Evolutionary conservation across 1,284 basidiomycete genomes (phyloP), one percentile per base, ranked within the genome.

Genomic region (Chiua sp.): DNA sequence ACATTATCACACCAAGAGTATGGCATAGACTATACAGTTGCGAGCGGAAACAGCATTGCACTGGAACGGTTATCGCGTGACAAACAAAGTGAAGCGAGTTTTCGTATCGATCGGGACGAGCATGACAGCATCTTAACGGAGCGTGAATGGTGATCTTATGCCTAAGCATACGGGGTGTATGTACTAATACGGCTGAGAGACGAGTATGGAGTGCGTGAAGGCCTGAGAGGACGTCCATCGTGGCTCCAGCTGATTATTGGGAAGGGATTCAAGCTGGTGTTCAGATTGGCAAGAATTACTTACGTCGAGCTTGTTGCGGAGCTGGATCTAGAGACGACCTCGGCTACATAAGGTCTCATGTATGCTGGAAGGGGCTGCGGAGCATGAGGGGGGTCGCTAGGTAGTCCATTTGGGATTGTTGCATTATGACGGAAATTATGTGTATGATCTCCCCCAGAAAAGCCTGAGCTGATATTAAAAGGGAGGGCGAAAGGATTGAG

Each of bases 221-320:
- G 56, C 44, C 68, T 69, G 51, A 61, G 57, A 16, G 63, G 55
- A 39, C 61, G 72, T 35, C 60, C 47, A 30, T 73, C 75, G 11
- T 69, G 62, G 54, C 75, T 77, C 72, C 74, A 75, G 56, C 74
- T 73, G 61, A 49, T 10, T 16, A 49, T 72, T 42, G 26, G 49
- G 33, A 63, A 42, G 23, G 30, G 30, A 32, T 32, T 32, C 30
- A 32, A 32, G 6, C 7, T 1, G 33, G 33, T 6, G 16, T 51
- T 22, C 6, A 61, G 7, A 18, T 57, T 51, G 35, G 35, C 13
- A 53, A 7, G 22, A 55, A 58, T 56, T 23, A 61, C 72, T 66
- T 58, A 79, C 78, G 68, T 73, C 47, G 77, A 78, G 39, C 68
- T 74, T n/a, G 75, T 72, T 51, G 71, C 68, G 51, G 75, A 73